These are phyloP conservation scores for Forsythia suspensa DNA, from an alignment of 257 asterid species.

Conservation along the genomic window DNA sequence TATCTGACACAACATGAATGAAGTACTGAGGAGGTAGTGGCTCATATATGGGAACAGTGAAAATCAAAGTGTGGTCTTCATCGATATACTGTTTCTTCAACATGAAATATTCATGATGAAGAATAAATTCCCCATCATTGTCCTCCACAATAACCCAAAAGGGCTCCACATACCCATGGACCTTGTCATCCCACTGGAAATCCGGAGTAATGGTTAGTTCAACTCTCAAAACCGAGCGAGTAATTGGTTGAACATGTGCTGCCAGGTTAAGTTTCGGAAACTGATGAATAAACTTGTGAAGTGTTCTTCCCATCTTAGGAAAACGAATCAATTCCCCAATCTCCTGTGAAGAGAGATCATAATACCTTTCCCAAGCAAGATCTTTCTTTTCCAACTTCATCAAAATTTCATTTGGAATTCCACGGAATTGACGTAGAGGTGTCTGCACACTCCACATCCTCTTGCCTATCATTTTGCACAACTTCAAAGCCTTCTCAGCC, in stretches of 20 bases:
- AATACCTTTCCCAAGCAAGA: slow-evolving; percentile 20
- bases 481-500: slow-evolving; percentile 20
- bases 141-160: slow-evolving; percentile 12
- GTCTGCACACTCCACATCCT: slow-evolving; percentile 10
- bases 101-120: slow-evolving; percentile 15
- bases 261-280: slow-evolving; percentile 19
- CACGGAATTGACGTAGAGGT: slow-evolving; percentile 14
- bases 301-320: slow-evolving; percentile 16
- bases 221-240: slow-evolving; percentile 12
- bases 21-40: slow-evolving; percentile 17
- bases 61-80: slow-evolving; percentile 17
- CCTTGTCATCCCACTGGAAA: slow-evolving; percentile 5
- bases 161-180: background rate
- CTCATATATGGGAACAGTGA: slow-evolving; percentile 17
- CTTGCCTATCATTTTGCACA: slow-evolving; percentile 7
- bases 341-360: slow-evolving; percentile 21
- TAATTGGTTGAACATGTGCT: slow-evolving; percentile 20
- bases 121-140: slow-evolving; percentile 17
- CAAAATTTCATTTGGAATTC: slow-evolving; percentile 18
- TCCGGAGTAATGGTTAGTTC: background rate
- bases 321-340: slow-evolving; percentile 11
- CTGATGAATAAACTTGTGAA: slow-evolving; percentile 21
- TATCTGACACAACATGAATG: slow-evolving; percentile 15
- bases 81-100: slow-evolving; percentile 19
- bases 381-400: slow-evolving; percentile 20